Evolutionary conservation across 2,329 filamentous ascomycete genomes (phyloP).

Genomic region (Claviceps sp.): DNA sequence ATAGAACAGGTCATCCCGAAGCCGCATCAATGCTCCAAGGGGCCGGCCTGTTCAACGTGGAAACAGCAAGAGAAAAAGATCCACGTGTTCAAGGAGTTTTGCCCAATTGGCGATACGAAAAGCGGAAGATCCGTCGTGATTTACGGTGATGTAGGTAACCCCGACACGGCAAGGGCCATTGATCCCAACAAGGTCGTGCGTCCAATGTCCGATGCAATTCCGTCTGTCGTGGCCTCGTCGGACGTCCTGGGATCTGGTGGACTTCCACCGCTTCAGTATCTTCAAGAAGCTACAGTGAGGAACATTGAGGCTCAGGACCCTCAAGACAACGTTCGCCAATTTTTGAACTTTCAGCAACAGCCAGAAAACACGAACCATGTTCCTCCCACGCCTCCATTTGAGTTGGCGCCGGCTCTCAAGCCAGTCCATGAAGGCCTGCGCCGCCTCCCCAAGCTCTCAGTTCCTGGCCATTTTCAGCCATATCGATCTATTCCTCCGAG

Average conservation of each 20-base stretch:
- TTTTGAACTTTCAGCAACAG: constrained; percentile 68
- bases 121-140: constrained; percentile 59
- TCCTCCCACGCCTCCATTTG: constrained; percentile 57
- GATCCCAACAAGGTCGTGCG: constrained; percentile 44
- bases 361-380: constrained; percentile 37
- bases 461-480: constrained; percentile 29
- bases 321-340: constrained; percentile 87
- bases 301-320: constrained; percentile 62
- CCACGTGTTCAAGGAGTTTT: constrained; percentile 59
- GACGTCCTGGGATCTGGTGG: constrained; percentile 66
- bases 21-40: constrained; percentile 72
- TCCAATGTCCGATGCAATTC: constrained; percentile 61
- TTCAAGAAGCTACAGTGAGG: constrained; percentile 62
- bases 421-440: constrained; percentile 42
- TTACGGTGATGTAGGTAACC: constrained; percentile 66
- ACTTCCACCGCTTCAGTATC: constrained; percentile 49
- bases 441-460: constrained; percentile 48
- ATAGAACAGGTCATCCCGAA: constrained; percentile 83
- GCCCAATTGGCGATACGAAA: constrained; percentile 47
- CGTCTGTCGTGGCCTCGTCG: constrained; percentile 81
- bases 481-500: constrained; percentile 15
- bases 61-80: constrained; percentile 68
- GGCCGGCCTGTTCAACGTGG: constrained; percentile 74
- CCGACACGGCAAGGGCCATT: constrained; percentile 46
- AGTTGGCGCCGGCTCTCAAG: constrained; percentile 39